phyloP scores from a whole-genome alignment of 768 basidiomycete species.

The Mycena amicta region DNA sequence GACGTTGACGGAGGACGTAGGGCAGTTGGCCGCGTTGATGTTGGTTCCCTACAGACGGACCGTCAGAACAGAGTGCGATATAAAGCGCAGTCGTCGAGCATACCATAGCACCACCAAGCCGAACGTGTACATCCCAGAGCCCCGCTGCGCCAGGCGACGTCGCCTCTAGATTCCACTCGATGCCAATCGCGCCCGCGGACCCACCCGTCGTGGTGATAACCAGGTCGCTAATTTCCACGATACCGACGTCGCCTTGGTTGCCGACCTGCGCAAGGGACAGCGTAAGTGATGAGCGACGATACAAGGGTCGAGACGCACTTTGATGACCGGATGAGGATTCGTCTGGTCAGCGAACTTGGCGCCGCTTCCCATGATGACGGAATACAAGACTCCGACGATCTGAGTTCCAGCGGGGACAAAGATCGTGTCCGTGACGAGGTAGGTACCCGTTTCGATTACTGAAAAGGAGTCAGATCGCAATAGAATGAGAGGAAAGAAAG shows the following conservation, averaged over 20 bases:
- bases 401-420: not conserved
- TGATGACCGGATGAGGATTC: not conserved
- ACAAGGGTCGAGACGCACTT: no score
- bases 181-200: slow-evolving; percentile 3
- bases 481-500: not conserved
- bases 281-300: not conserved
- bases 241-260: not conserved
- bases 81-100: no score
- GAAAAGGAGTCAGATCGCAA: no score
- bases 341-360: not conserved
- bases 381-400: not conserved
- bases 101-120: not conserved
- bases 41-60: not conserved
- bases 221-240: not conserved
- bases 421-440: not conserved
- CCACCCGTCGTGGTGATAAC: not conserved
- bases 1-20: not conserved
- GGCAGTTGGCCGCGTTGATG: slow-evolving; percentile 3
- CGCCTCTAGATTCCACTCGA: slow-evolving; percentile 2
- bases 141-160: not conserved
- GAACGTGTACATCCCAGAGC: not conserved
- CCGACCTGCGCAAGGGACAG: not conserved
- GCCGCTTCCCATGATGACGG: not conserved
- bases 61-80: not conserved
- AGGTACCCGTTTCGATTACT: not conserved